A percentile compares a stretch with the other conserved stretches of the same genome.
These are phyloP conservation scores for Umbelopsis vinacea DNA, from an alignment of 192 early-diverging fungal species.

Conservation along the genomic window DNA sequence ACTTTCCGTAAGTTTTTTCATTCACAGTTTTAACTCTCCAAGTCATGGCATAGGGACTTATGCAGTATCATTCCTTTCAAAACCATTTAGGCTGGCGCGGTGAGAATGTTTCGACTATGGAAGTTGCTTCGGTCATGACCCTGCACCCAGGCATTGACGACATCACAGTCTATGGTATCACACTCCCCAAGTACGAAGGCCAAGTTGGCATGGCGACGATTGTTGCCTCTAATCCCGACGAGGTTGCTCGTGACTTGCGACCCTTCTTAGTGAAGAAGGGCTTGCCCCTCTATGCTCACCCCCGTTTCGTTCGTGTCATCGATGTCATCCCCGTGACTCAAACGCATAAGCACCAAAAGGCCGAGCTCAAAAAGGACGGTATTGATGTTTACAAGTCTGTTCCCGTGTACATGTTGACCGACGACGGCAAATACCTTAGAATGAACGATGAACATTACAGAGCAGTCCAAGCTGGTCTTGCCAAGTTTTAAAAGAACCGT, in stretches of 20 bases:
- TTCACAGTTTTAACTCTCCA: too few species aligned
- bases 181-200: slow-evolving; percentile 54
- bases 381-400: neutral
- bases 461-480: neutral
- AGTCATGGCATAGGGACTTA: too few species aligned
- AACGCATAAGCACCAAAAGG: slow-evolving; percentile 24
- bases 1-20: slow-evolving; percentile 55
- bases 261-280: neutral
- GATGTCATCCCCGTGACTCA: slow-evolving; percentile 12
- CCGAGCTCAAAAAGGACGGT: slow-evolving; percentile 8
- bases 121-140: slow-evolving; percentile 54
- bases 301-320: slow-evolving; percentile 19
- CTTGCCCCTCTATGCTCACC: neutral
- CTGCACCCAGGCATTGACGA: slow-evolving; percentile 46
- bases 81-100: slow-evolving; percentile 51
- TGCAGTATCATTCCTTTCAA: too few species aligned
- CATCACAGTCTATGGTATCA: slow-evolving; percentile 62
- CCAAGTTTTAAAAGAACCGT: slow-evolving; percentile 8
- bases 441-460: neutral
- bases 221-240: slow-evolving; percentile 8
- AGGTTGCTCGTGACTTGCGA: neutral
- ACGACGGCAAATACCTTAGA: neutral
- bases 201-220: slow-evolving; percentile 66
- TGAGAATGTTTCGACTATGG: slow-evolving; percentile 51
- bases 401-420: slow-evolving; percentile 10